Percentiles rank a stretch among this genome's conserved stretches.
These are phyloP conservation scores for Afroboletus lepidellus DNA, from an alignment of 1,284 basidiomycete species.

Conservation along the genomic window DNA sequence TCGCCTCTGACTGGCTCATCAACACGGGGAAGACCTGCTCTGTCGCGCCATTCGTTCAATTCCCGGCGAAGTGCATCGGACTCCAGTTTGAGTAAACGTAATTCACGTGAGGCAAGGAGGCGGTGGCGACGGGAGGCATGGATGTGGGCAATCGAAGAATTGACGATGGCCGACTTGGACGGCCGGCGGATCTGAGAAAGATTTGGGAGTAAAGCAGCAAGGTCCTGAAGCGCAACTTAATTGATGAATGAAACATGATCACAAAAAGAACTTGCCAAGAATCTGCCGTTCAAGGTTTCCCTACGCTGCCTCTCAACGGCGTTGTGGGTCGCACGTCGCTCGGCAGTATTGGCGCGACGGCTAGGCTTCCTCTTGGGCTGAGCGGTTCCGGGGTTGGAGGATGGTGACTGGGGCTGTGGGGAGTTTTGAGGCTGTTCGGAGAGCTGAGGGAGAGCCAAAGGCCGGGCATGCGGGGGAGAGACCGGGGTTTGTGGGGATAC, in stretches of 20 bases:
- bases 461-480: constrained; percentile 42
- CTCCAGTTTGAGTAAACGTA: constrained; percentile 74
- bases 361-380: constrained; percentile 72
- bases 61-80: constrained; percentile 79
- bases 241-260: constrained; percentile 10
- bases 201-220: constrained; percentile 86
- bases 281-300: constrained; percentile 88
- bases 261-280: constrained; percentile 58
- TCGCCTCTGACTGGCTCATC: constrained; percentile 69
- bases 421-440: constrained; percentile 21
- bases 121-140: constrained; percentile 80
- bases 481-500: constrained; percentile 50
- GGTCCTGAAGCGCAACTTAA: constrained; percentile 53
- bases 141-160: constrained; percentile 84
- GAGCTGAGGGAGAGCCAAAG: constrained; percentile 35
- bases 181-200: constrained; percentile 87
- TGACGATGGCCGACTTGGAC: constrained; percentile 93
- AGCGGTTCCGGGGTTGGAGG: constrained; percentile 19
- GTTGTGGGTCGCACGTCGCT: constrained; percentile 91
- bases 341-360: constrained; percentile 87
- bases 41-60: constrained; percentile 85
- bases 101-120: constrained; percentile 71
- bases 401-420: constrained; percentile 21
- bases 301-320: constrained; percentile 90
- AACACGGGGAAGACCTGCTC: constrained; percentile 63